These are phyloP conservation scores for Mycena filopes DNA, from an alignment of 768 basidiomycete genomes.

Conservation along the genomic window DNA sequence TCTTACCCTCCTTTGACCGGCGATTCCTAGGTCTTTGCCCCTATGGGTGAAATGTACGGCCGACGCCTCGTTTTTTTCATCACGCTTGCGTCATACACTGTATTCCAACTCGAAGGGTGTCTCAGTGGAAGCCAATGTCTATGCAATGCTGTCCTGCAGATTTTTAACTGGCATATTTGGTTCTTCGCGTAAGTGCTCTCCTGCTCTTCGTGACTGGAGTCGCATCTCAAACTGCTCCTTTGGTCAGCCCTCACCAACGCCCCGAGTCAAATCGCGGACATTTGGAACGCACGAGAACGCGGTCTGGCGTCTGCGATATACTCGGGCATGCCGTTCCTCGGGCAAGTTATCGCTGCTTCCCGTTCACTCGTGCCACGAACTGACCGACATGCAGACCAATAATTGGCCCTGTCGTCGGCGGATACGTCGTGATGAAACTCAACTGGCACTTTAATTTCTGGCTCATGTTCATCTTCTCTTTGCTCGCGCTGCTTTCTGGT, in stretches of 20 bases:
- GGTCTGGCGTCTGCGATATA: slow-evolving; percentile 70
- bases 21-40: slow-evolving; percentile 65
- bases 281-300: slow-evolving; percentile 69
- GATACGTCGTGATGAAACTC: slow-evolving; percentile 65
- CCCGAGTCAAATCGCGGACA: slow-evolving; percentile 66
- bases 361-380: neutral
- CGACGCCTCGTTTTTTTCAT: slow-evolving; percentile 65
- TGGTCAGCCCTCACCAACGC: slow-evolving; percentile 66
- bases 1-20: slow-evolving; percentile 37
- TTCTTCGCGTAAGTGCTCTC: slow-evolving; percentile 56
- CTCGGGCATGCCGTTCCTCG: slow-evolving; percentile 66
- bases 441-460: slow-evolving; percentile 76
- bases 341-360: slow-evolving; percentile 49
- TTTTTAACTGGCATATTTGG: slow-evolving; percentile 69
- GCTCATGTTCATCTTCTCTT: slow-evolving; percentile 68
- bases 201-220: slow-evolving; percentile 4
- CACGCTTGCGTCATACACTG: slow-evolving; percentile 59
- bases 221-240: slow-evolving; percentile 1
- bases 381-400: slow-evolving; percentile 45
- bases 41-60: slow-evolving; percentile 69
- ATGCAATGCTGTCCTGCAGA: slow-evolving; percentile 61
- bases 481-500: slow-evolving; percentile 54
- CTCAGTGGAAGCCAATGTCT: slow-evolving; percentile 55
- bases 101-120: slow-evolving; percentile 66
- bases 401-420: slow-evolving; percentile 75